Base-by-base conservation (phyloP, 192 early-diverging fungal species). In the Backusella liffmaniae region DNA sequence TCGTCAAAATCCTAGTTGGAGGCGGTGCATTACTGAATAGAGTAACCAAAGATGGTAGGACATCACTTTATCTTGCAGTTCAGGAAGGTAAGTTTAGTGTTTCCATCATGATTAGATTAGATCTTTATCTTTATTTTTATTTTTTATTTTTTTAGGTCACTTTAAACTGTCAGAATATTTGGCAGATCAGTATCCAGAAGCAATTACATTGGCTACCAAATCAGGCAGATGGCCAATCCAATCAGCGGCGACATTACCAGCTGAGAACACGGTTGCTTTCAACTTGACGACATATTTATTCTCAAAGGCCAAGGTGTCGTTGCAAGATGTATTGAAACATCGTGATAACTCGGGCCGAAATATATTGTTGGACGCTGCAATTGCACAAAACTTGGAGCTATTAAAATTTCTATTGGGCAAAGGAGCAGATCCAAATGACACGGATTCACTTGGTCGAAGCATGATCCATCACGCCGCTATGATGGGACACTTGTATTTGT, bases 51-150 rank as follows among this genome's bases (percentile, higher is more conserved):
- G 82, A 84, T 65, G 79, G 82, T 18, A 76, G 82, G 73, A 85
- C 78, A 56, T 74, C 82, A 46, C 82, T 85, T 30, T 82, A 85
- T 77, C 41, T 85, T 23, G 84, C 84, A n/a, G 77, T 75, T 2
- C 83, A 83, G 65, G 77, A 85, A 79, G 82, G 82, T 78, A 44
- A 32, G 23, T 34, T 18, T 30, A 66, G 12, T 18, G 16, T 36
- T 49, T 74, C 18, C 29, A 39, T 34, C 29, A 1, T 53, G 29
- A 67, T 26, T 13, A 59, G 21, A 35, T 36, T 69, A 44, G 66
- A 15, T 41, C 32, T 34, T 32, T 49, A 73, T 56, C 4, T 56
- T 35, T 30, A 30, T 30, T 30, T 30, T 30, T 30, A 2, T 30
- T 1, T 30, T 30, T 1, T 30, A 30, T 30, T 69, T 30, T 59